Evolutionary conservation across 208 protist genomes (phyloP), one percentile per base, ranked within the genome.

Genomic region (Acanthamoeba healyi): DNA sequence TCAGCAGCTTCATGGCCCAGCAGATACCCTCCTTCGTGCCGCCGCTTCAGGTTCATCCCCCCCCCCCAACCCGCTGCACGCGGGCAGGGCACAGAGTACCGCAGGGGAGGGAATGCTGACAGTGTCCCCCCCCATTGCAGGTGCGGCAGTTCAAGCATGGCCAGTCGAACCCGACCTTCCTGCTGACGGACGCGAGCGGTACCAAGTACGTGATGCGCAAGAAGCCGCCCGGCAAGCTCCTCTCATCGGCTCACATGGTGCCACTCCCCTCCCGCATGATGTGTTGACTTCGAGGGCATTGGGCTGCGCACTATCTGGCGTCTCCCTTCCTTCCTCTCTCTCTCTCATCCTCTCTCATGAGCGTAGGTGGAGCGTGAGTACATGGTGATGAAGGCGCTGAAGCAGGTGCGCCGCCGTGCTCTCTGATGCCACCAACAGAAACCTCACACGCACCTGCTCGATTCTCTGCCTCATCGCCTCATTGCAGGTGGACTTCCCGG

Each of bases 191-290:
- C 9, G 42, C 36, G 61, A 51, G 17, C 61, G 63, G 63, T n/a
- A 88, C 38, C n/a, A 56, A 95, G 67, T 97, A 93, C 67, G 97
- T 98, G 22, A 84, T 98, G 42, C 94, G 97, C 65, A 97, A 98
- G 88, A 97, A 98, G 94, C 97, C 97, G 40, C 95, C 94, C 7
- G 96, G 96, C 54, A 94, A 95, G 88, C 91, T 98, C 15, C 95
- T 98, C 7, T 82, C 88, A 29, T 94, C 86, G 24, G 98, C 98
- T 10, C 98, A 98, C 94, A 92, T 89, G 26, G 95, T 98, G 56
- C 97, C 5, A n/a, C n/a, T n/a, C n/a, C n/a, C n/a, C n/a, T n/a
- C n/a, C n/a, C n/a, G n/a, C n/a, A n/a, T n/a, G n/a, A n/a, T n/a
- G n/a, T n/a, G n/a, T n/a, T n/a, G n/a, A n/a, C n/a, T n/a, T n/a